Conservation (phyloP, 2,329 filamentous ascomycete genomes). For the Colletotrichum coccodes region DNA sequence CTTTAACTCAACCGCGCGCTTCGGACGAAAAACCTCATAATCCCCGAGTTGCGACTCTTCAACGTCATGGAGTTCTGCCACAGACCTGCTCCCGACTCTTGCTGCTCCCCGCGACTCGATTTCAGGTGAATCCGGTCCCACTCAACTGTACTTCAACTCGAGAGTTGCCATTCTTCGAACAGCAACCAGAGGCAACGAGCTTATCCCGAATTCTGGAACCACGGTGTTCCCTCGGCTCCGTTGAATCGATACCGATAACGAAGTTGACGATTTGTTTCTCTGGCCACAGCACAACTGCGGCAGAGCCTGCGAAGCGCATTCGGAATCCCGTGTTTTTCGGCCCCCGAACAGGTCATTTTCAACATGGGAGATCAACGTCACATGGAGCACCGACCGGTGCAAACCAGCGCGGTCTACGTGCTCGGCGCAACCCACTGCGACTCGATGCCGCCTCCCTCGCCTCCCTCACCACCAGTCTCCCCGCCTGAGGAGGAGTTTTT, state of each 20-base stretch:
- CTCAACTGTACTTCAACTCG: neutral
- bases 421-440: slow-evolving; percentile 50
- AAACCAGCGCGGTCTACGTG: slow-evolving; percentile 62
- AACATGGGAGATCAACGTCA: slow-evolving; percentile 31
- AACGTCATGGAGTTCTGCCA: slow-evolving; percentile 28
- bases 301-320: neutral
- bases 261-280: slow-evolving; percentile 5
- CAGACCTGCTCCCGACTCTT: neutral
- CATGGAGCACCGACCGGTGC: slow-evolving; percentile 53
- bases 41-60: slow-evolving; percentile 11
- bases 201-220: neutral
- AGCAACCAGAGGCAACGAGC: neutral
- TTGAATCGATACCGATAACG: slow-evolving; percentile 15
- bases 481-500: slow-evolving; percentile 27
- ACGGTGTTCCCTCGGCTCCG: neutral
- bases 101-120: slow-evolving; percentile 19
- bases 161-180: neutral
- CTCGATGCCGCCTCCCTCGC: slow-evolving; percentile 58
- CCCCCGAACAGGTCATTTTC: neutral
- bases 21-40: slow-evolving; percentile 16
- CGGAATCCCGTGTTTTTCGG: neutral
- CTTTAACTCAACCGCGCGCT: slow-evolving; percentile 27
- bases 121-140: slow-evolving; percentile 8
- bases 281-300: neutral
- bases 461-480: slow-evolving; percentile 52